phyloP scores from a whole-genome alignment of 805 yeast species.

The Lipomyces sp. region DNA sequence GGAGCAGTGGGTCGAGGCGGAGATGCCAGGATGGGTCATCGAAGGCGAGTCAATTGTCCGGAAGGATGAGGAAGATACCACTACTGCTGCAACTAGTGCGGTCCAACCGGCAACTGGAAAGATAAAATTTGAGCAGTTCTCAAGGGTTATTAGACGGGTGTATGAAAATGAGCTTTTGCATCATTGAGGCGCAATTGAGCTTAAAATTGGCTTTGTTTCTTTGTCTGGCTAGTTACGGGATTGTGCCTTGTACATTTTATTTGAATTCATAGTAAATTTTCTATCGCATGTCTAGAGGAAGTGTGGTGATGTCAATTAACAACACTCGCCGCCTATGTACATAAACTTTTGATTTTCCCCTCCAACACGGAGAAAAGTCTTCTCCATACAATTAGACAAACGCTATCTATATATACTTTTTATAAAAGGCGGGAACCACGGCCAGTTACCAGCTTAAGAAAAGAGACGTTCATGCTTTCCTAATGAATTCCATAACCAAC shows the following conservation, averaged over 20 bases:
- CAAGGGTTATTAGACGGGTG: slow-evolving; percentile 43
- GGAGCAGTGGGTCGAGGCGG: slow-evolving; percentile 40
- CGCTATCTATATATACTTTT: too few relatives aligned
- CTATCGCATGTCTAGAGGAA: neutral
- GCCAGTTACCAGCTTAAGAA: too few relatives aligned
- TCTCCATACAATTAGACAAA: too few relatives aligned
- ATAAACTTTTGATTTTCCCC: too few relatives aligned
- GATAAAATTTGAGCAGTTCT: slow-evolving; percentile 43
- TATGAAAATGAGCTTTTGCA: slow-evolving; percentile 39
- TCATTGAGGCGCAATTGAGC: neutral
- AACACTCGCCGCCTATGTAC: too few relatives aligned
- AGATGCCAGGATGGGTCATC: slow-evolving; percentile 42
- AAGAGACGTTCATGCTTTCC: too few relatives aligned
- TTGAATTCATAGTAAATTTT: neutral
- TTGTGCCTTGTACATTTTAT: neutral
- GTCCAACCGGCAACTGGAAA: slow-evolving; percentile 19
- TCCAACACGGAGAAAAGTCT: too few relatives aligned
- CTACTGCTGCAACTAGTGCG: slow-evolving; percentile 39
- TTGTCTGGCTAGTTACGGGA: neutral
- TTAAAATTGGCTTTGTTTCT: neutral
- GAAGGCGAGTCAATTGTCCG: slow-evolving; percentile 39
- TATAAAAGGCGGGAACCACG: too few relatives aligned
- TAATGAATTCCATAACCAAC: too few relatives aligned
- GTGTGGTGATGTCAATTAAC: too few relatives aligned
- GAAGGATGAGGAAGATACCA: slow-evolving; percentile 42